A percentile compares a stretch with the other conserved stretches of the same genome.
phyloP scores from a whole-genome alignment of 2,329 filamentous ascomycete species.

The Aspergillus ochraceoroseus region DNA sequence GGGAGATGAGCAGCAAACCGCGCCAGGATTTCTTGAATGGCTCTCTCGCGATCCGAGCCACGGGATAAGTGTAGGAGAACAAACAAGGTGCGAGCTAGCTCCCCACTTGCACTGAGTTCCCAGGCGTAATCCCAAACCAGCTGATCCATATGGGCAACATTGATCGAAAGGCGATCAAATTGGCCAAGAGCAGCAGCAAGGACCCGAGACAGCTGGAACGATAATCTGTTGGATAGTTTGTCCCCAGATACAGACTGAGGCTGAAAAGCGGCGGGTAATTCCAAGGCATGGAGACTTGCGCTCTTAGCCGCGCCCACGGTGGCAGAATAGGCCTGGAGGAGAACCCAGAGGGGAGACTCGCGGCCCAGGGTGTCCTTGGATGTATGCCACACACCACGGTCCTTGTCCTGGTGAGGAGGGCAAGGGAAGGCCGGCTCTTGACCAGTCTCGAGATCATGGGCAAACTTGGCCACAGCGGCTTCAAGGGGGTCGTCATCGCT shows the following conservation, averaged over 20 bases:
- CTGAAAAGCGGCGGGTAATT: constrained; percentile 65
- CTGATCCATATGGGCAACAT: constrained; percentile 60
- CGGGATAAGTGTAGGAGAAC: constrained; percentile 71
- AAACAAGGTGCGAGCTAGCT: constrained; percentile 68
- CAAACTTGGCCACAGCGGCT: constrained; percentile 67
- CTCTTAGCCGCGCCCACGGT: constrained; percentile 28
- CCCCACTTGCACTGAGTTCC: constrained; percentile 51
- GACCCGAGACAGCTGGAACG: constrained; percentile 77
- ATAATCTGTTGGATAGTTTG: constrained; percentile 67
- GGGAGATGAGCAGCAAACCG: constrained; percentile 64
- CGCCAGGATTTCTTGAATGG: constrained; percentile 68
- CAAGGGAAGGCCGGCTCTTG: constrained; percentile 64
- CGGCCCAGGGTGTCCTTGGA: constrained; percentile 51
- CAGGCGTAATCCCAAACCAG: constrained; percentile 59
- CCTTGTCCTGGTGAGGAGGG: constrained; percentile 65
- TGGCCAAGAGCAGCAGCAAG: constrained; percentile 46
- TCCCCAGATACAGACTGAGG: constrained; percentile 73
- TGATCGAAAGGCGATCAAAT: constrained; percentile 51
- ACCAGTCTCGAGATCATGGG: constrained; percentile 65
- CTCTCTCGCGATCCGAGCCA: constrained; percentile 57
- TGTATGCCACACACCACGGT: constrained; percentile 56
- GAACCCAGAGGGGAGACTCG: constrained; percentile 79
- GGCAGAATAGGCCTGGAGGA: constrained; percentile 72
- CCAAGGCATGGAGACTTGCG: constrained; percentile 33
- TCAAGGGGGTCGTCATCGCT: constrained; percentile 64